Conservation (phyloP, 257 asterid genomes). For the Fraxinus quadrangulata region DNA sequence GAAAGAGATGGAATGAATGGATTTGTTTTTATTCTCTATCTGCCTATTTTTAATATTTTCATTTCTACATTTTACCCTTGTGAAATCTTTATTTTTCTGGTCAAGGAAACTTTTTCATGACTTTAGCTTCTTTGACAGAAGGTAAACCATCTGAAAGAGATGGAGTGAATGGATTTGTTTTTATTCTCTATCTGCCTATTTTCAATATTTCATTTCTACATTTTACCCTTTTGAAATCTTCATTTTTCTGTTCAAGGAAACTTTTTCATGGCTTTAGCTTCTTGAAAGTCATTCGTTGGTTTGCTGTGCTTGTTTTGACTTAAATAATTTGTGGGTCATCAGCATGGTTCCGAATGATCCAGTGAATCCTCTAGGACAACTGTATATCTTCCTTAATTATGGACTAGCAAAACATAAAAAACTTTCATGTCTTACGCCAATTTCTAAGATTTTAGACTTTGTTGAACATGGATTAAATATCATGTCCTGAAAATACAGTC, state of each 20-base stretch:
- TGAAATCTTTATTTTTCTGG: not conserved
- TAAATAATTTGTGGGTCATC: not conserved
- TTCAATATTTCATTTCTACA: not conserved
- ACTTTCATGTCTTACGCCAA: not conserved
- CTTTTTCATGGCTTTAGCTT: slow-evolving; percentile 4
- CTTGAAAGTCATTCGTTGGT: not conserved
- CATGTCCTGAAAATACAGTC: not conserved
- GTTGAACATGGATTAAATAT: not conserved
- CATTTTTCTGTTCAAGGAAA: not conserved
- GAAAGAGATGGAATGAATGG: slow-evolving; percentile 2
- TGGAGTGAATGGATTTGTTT: slow-evolving; percentile 13
- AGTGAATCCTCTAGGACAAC: not conserved
- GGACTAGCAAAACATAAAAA: not conserved
- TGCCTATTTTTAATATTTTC: not conserved
- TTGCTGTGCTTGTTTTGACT: not conserved
- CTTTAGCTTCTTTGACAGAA: not conserved
- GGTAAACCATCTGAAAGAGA: not conserved
- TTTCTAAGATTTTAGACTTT: not conserved
- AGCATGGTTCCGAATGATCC: not conserved
- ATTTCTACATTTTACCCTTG: not conserved
- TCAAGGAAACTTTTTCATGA: not conserved
- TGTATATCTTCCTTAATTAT: not conserved
- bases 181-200: slow-evolving; percentile 1
- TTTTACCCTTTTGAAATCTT: not conserved
- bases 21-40: slow-evolving; percentile 13